phyloP scores from a whole-genome alignment of 2,329 filamentous ascomycete genomes.

The Pestalotiopsis sp. region DNA sequence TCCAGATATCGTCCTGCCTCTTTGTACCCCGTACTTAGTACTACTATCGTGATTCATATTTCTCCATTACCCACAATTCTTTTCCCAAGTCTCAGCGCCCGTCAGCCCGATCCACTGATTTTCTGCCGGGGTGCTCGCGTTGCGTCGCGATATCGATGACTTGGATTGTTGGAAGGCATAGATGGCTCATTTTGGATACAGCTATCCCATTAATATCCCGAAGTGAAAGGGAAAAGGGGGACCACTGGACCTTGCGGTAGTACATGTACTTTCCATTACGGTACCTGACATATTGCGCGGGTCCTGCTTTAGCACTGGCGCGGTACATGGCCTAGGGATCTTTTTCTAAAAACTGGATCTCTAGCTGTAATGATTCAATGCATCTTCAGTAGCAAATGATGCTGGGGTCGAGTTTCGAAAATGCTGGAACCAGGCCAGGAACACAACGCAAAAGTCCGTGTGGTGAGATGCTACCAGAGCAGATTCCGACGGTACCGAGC shows the following conservation, averaged over 20 bases:
- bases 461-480: not conserved
- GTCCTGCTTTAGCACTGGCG: too few species aligned
- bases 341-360: too few species aligned
- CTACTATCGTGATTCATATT: not conserved
- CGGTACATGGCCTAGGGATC: too few species aligned
- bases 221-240: too few species aligned
- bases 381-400: not conserved
- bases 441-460: not conserved
- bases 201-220: too few species aligned
- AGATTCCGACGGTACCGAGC: not conserved
- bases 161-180: not conserved
- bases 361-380: not conserved
- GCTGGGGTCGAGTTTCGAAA: not conserved
- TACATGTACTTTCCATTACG: too few species aligned
- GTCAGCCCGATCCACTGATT: not conserved
- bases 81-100: not conserved
- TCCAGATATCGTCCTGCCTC: too few species aligned
- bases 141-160: not conserved
- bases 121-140: not conserved
- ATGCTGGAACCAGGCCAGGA: not conserved
- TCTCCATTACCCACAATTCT: not conserved
- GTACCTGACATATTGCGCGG: too few species aligned
- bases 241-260: too few species aligned
- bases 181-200: not conserved
- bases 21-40: too few species aligned